Conservation (phyloP, 2,329 filamentous ascomycete genomes). For the Fusarium liriodendri region DNA sequence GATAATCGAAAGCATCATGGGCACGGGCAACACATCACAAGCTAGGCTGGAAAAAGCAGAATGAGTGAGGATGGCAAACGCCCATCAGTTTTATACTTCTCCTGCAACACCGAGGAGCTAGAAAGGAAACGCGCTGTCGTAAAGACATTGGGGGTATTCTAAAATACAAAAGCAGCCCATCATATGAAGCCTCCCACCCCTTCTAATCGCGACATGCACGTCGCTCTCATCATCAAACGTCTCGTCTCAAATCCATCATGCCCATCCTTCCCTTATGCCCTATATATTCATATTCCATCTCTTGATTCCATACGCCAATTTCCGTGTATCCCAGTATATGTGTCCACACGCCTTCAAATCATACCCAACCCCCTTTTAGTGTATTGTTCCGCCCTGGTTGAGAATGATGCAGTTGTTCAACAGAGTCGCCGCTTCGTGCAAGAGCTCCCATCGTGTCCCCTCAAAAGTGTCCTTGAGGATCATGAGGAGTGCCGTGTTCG, state of each 20-base stretch:
- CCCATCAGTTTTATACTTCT: constrained; percentile 11
- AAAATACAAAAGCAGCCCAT: constrained; percentile 41
- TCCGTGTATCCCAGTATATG: constrained; percentile 12
- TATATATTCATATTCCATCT: neutral
- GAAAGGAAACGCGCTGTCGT: constrained; percentile 28
- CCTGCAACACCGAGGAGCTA: constrained; percentile 6
- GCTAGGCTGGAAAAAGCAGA: neutral
- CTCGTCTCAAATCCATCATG: constrained; percentile 19
- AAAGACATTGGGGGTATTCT: constrained; percentile 44
- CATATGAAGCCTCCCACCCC: constrained; percentile 27
- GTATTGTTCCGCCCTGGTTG: constrained; percentile 46
- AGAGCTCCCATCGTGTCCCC: constrained; percentile 88
- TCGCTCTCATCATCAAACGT: constrained; percentile 25
- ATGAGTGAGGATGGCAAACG: constrained; percentile 8
- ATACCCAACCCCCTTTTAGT: constrained; percentile 20
- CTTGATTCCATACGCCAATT: constrained; percentile 15
- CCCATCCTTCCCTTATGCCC: constrained; percentile 9
- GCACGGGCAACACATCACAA: neutral
- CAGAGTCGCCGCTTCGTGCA: constrained; percentile 86
- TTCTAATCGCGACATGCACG: constrained; percentile 20
- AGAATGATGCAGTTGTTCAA: constrained; percentile 81
- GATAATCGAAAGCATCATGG: neutral
- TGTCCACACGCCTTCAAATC: neutral
- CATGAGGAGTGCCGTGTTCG: constrained; percentile 83
- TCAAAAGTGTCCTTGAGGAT: constrained; percentile 85